Conservation (phyloP, 2,329 filamentous ascomycete species). For the Seiridium unicorne region DNA sequence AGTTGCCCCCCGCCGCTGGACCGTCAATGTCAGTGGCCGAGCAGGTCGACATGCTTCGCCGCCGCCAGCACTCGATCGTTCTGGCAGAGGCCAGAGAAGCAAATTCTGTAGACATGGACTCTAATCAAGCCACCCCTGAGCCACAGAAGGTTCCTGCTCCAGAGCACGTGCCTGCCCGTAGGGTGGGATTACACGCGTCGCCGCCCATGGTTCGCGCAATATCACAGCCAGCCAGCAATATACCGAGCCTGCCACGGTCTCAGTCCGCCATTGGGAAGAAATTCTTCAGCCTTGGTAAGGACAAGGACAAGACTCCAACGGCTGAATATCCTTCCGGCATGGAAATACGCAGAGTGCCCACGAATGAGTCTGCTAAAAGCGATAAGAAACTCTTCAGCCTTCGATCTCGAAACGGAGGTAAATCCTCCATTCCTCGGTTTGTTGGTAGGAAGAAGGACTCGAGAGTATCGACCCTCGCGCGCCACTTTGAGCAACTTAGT, state of each 20-base stretch:
- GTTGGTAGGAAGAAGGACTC: slow-evolving; percentile 72
- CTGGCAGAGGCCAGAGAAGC: slow-evolving; percentile 26
- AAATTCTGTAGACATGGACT: slow-evolving; percentile 18
- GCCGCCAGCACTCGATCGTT: slow-evolving; percentile 40
- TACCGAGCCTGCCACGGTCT: slow-evolving; percentile 42
- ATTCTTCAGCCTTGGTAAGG: slow-evolving; percentile 26
- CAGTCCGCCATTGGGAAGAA: slow-evolving; percentile 44
- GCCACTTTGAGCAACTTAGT: slow-evolving; percentile 94
- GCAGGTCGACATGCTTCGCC: slow-evolving; percentile 41
- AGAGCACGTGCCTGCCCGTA: slow-evolving; percentile 42
- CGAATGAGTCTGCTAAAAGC: slow-evolving; percentile 42
- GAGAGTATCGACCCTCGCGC: slow-evolving; percentile 86
- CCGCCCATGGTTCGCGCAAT: slow-evolving; percentile 53
- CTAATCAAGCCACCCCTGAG: slow-evolving; percentile 12
- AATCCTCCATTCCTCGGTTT: slow-evolving; percentile 87
- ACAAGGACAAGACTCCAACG: slow-evolving; percentile 22
- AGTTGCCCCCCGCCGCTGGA: neutral
- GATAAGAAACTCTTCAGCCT: slow-evolving; percentile 69
- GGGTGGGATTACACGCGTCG: slow-evolving; percentile 42
- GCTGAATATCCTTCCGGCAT: slow-evolving; percentile 23
- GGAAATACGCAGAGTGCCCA: slow-evolving; percentile 29
- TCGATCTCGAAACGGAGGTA: slow-evolving; percentile 62
- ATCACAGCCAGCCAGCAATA: slow-evolving; percentile 44
- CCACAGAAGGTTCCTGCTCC: slow-evolving; percentile 16
- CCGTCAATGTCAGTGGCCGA: slow-evolving; percentile 25